Percentiles rank a stretch among this genome's conserved stretches.
Evolutionary conservation across 352 stramenopile species (phyloP).

Genomic region (Phytopythium mirpurense): DNA sequence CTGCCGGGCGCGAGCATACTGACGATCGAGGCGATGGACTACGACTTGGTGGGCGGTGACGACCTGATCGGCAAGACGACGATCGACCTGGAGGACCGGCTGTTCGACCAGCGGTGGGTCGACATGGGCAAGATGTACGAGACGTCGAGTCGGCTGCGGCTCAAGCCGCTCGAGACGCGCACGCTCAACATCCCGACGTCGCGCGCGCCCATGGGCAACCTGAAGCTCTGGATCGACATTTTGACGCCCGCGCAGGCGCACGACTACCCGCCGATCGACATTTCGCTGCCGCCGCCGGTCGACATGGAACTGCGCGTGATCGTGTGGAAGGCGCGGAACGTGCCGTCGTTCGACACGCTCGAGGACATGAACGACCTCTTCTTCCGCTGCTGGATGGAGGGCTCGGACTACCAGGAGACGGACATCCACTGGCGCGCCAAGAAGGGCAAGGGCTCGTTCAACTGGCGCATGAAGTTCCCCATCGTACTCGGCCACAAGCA

Average conservation of each 20-base stretch:
- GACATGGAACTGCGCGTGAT: constrained; percentile 92
- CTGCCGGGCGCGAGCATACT: constrained; percentile 85
- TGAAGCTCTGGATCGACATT: constrained; percentile 92
- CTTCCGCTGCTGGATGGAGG: constrained; percentile 87
- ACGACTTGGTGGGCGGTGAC: constrained; percentile 86
- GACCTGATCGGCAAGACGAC: constrained; percentile 91
- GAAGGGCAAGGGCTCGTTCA: constrained; percentile 92
- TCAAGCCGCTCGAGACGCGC: constrained; percentile 80
- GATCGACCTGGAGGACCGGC: constrained; percentile 91
- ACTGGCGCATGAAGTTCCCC: constrained; percentile 94
- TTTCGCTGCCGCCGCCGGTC: constrained; percentile 72
- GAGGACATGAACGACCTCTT: constrained; percentile 94
- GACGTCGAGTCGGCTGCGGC: constrained; percentile 51
- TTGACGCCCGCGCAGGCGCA: constrained; percentile 66
- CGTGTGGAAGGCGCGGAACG: constrained; percentile 90
- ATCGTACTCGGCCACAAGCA: constrained; percentile 85
- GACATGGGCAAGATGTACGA: constrained; percentile 83
- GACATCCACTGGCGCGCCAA: constrained; percentile 94
- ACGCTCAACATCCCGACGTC: constrained; percentile 85
- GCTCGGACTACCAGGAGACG: constrained; percentile 76
- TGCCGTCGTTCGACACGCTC: constrained; percentile 77
- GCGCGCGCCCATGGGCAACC: constrained; percentile 72
- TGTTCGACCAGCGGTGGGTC: constrained; percentile 89
- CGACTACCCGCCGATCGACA: constrained; percentile 79
- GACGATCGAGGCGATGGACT: constrained; percentile 88